Evolutionary conservation across 1,139 yeast species (phyloP), one percentile per base, ranked within the genome.

Genomic region (Taphrina confusa): DNA sequence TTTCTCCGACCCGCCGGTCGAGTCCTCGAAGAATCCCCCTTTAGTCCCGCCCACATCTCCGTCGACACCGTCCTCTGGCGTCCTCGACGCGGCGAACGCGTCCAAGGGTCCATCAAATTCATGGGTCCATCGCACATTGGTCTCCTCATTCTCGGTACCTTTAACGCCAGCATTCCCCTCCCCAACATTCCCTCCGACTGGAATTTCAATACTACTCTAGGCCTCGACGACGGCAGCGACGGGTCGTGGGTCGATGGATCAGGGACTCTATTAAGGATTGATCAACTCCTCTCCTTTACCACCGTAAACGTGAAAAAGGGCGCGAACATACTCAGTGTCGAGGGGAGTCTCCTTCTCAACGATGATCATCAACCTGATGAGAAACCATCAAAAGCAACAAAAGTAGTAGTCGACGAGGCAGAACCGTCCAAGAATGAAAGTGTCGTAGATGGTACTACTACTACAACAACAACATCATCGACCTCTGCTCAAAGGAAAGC

Each of bases 101-200:
- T 66, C 11, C 95, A 91, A 71, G 98, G 98, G 4, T 80, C 83
- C 75, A 80, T 87, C 62, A 89, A 89, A 75, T 83, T 92, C 81
- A 97, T 91, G 75, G 85, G 97, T 1, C 96, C 96, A 14, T 86
- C 96, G 6, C 98, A 92, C 71, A 85, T 94, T 69, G 97, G 97
- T 64, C 77, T 92, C 65, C 79, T 92, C 67, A 79, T 92, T 58
- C 92, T 88, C 71, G 97, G 92, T 73, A 88, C 95, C 0, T 92
- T 92, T 76, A 94, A 92, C 74, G 97, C 97, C 33, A 84, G 94
- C 59, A 89, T 92, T 66, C 88, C 87, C 72, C 84, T 87, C 72
- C 85, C 80, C 70, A 83, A 82, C 67, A 89, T 92, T 65, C 98
- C 98, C 16, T 74, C 76, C 42, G 81, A 78, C 57, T 92, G 98